Base-by-base conservation (phyloP, 345 rosid species). In the Limnanthes douglasii region DNA sequence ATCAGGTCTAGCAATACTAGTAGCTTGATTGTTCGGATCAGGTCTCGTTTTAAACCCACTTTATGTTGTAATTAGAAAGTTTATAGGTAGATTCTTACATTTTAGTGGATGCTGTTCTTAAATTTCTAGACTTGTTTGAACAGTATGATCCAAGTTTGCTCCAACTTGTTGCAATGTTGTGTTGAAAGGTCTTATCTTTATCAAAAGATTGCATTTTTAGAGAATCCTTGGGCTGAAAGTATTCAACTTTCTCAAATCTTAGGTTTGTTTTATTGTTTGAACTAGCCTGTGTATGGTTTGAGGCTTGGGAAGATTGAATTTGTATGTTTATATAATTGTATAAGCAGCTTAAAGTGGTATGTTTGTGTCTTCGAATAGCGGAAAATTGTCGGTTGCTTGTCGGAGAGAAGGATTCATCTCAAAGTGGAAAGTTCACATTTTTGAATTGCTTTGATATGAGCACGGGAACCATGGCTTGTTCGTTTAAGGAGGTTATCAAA, bases 401-500 rank as follows among this genome's bases (percentile, higher is more conserved):
- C 24, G 98, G 98, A 45, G 77, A 74, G 31, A 68, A 72, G 42
- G 72, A 54, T 19, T 72, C 98, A 6, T 90, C 98, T 10, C 71
- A 74, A 65, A 90, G 98, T 54, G 98, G 95, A 19, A 48, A 79
- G 60, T 86, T 86, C 45, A 82, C 94, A 4, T 31, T 90, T 36
- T 50, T 84, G 51, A 63, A 79, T 51, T 90, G 98, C 62, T 79
- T 90, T 15, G 98, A 90, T 60, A 72, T 90, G 94, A 59, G 92
- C 41, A 53, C 84, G 1, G 98, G 95, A 42, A 70, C 94, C 5
- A 16, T 66, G 17, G 86, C 98, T 0, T 90, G 98, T 34, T 41
- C 69, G 0, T 93, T 79, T 25, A 84, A 90, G 69, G 95, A 84
- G 51, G 92, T 95, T 2, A 84, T 79, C 20, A 90, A 79, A 57